Base-by-base conservation (phyloP, 2,329 filamentous ascomycete species). In the Alternaria sp. region DNA sequence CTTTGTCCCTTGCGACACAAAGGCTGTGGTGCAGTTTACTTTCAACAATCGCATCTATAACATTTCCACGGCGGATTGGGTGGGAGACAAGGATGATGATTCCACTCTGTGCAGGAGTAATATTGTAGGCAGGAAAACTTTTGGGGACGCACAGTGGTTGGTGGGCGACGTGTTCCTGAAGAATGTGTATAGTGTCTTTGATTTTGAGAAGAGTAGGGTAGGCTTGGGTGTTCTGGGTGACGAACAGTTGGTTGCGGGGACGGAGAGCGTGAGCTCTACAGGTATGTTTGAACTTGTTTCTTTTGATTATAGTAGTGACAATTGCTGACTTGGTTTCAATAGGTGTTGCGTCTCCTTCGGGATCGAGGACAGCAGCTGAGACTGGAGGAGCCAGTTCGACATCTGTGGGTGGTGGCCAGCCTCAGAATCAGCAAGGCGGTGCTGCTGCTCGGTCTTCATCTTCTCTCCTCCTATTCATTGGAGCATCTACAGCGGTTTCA, bases 181-280 rank as follows among this genome's bases (percentile, higher is more conserved):
- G 81, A 97, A 96, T 69, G 93, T 97, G 16, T 97, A 97, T 74
- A 84, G 88, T 2, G 89, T 95, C 25, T 97, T 96, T 75, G 93
- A 97, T 76, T 87, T 87, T 54, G 92, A 94, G 64, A 74, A 88
- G 65, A 79, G 78, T 44, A 85, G 85, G 53, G 87, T 93, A 65
- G 91, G 90, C 5, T 73, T 81, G 43, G 78, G 78, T 0, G 68
- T 72, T 14, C 74, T 74, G 66, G 54, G 55, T n/a, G 62, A 43
- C 6, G 57, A 34, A 59, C 48, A 48, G 27, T 59, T 28, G 8
- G 46, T 22, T 18, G 51, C 10, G 5, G 25, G 40, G 6, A 43
- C 55, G 38, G 40, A 62, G 60, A 28, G n/a, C 41, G 18, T 51
- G 55, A 14, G 28, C 4, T 11, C 50, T 36, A 54, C 30, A 43